Percentiles rank a stretch among this genome's conserved stretches.
Evolutionary conservation across 495 filamentous ascomycete genomes (phyloP).

Genomic region (Choiromyces venosus): DNA sequence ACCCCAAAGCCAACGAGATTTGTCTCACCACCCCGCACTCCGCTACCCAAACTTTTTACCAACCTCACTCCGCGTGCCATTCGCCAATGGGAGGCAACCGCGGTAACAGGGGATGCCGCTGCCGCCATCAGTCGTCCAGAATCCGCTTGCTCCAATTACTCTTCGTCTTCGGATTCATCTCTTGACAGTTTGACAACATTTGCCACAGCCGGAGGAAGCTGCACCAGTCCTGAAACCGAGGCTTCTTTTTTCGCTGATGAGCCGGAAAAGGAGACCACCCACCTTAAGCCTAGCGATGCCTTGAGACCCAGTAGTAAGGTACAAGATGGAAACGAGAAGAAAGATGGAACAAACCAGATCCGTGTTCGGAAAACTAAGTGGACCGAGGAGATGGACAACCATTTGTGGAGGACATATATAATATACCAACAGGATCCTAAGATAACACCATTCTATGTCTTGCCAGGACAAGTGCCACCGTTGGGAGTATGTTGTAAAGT

Average conservation of each 20-base stretch:
- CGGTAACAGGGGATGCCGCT: slow-evolving; percentile 42
- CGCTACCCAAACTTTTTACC: slow-evolving; percentile 53
- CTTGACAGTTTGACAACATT: slow-evolving; percentile 60
- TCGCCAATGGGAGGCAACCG: slow-evolving; percentile 33
- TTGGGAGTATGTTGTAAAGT: slow-evolving; percentile 85
- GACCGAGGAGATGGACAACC: slow-evolving; percentile 85
- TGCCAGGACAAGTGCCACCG: slow-evolving; percentile 79
- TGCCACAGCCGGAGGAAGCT: slow-evolving; percentile 61
- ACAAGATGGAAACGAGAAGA: neutral
- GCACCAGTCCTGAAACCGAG: slow-evolving; percentile 57
- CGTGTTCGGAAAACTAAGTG: slow-evolving; percentile 50
- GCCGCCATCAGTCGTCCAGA: slow-evolving; percentile 51
- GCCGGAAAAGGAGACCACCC: neutral
- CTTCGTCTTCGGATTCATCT: slow-evolving; percentile 66
- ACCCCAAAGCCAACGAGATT: slow-evolving; percentile 43
- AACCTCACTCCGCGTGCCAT: slow-evolving; percentile 43
- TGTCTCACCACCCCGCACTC: slow-evolving; percentile 58
- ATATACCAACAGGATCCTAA: slow-evolving; percentile 85
- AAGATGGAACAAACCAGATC: slow-evolving; percentile 12
- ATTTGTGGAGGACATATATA: slow-evolving; percentile 87
- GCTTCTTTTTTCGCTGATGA: slow-evolving; percentile 13
- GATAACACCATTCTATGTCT: slow-evolving; percentile 86
- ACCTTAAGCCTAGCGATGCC: neutral
- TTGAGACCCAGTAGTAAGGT: neutral
- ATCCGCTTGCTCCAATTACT: slow-evolving; percentile 58